Conservation (phyloP, 106 monocot species). For the Allium fistulosum region DNA sequence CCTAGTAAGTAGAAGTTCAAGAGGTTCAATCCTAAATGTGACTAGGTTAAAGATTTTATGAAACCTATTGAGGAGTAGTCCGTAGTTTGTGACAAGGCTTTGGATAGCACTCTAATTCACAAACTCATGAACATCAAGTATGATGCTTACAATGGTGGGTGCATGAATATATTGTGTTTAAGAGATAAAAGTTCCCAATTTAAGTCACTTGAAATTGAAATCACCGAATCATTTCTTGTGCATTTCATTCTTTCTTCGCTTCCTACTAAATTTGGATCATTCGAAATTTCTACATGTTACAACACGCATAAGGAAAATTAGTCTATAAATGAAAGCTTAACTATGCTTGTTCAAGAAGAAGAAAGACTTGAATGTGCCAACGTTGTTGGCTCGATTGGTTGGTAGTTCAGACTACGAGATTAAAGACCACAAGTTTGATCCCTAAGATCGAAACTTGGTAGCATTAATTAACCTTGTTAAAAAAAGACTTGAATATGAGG, state of each 20-base stretch:
- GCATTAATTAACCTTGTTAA: not conserved
- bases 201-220: not conserved
- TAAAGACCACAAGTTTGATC: too few relatives aligned
- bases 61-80: not conserved
- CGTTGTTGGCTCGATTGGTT: too few relatives aligned
- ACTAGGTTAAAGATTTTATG: not conserved
- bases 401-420: too few relatives aligned
- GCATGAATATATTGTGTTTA: not conserved
- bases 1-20: not conserved
- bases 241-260: not conserved
- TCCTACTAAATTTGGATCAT: not conserved
- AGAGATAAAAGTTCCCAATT: not conserved
- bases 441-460: too few relatives aligned
- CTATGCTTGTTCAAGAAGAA: not conserved
- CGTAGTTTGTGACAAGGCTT: not conserved
- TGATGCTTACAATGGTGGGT: not conserved
- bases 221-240: not conserved
- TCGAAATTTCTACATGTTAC: too few relatives aligned
- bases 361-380: too few relatives aligned
- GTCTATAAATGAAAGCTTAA: not conserved
- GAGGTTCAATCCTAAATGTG: not conserved
- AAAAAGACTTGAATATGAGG: not conserved
- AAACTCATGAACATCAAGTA: not conserved
- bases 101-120: not conserved
- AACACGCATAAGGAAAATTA: not conserved